Evolutionary conservation across 2,329 filamentous ascomycete species (phyloP).

Genomic region (Fusarium algeriense): DNA sequence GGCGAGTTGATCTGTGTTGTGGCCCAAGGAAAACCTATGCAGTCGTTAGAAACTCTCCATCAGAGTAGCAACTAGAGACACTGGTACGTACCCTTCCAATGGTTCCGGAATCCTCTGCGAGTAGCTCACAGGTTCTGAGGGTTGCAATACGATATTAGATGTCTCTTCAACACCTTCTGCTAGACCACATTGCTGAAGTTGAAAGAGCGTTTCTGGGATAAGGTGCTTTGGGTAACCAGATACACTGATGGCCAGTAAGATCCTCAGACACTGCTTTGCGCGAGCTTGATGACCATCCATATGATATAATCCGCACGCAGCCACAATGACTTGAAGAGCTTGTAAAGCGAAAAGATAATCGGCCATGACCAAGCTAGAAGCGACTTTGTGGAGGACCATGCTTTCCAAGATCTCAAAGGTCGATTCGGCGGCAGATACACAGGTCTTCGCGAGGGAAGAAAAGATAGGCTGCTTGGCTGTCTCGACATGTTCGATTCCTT

Average conservation of each 20-base stretch:
- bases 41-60: accelerated
- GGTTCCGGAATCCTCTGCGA: neutral
- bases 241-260: accelerated
- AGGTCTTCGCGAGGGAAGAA: neutral
- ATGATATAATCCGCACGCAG: neutral
- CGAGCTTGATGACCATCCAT: neutral
- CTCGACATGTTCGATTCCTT: neutral
- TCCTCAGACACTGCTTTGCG: neutral
- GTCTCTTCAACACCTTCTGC: neutral
- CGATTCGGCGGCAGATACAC: neutral
- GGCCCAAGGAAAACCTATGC: neutral
- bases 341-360: neutral
- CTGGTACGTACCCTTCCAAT: neutral
- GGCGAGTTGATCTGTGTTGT: neutral
- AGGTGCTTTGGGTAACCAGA: neutral
- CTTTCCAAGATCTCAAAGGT: neutral
- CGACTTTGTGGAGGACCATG: accelerated
- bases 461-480: accelerated
- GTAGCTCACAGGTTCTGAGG: neutral
- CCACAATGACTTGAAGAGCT: neutral
- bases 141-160: neutral
- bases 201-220: accelerated
- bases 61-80: accelerated
- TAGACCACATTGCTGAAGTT: neutral
- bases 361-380: neutral